Evolutionary conservation across 2,329 filamentous ascomycete species (phyloP).

Genomic region (Pseudogymnoascus sp.): DNA sequence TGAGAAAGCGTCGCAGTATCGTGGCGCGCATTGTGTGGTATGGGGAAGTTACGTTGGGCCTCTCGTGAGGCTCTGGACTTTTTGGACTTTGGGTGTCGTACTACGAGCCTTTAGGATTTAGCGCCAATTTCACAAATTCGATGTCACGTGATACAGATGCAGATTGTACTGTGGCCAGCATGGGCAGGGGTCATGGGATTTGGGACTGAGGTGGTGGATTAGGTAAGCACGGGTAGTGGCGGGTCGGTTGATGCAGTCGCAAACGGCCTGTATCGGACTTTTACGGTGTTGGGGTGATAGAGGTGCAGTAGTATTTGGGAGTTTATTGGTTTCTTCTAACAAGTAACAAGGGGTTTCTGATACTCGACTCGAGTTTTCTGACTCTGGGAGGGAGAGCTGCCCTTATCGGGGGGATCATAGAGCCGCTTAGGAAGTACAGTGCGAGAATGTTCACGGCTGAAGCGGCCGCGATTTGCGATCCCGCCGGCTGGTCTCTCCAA

Average conservation of each 20-base stretch:
- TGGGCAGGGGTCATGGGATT: not conserved
- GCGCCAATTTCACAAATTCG: not conserved
- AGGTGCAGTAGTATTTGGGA: not conserved
- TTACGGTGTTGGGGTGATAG: not conserved
- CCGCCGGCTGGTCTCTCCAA: not conserved
- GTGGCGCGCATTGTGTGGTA: constrained; percentile 8
- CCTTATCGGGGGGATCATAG: not conserved
- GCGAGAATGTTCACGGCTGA: not conserved
- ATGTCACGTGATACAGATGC: not conserved
- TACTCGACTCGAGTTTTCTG: not conserved
- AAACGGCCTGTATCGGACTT: not conserved
- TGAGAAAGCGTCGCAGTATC: constrained; percentile 20
- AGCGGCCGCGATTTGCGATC: not conserved
- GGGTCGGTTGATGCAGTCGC: not conserved
- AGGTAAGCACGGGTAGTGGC: not conserved
- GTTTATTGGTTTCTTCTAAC: not conserved
- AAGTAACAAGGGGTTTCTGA: not conserved
- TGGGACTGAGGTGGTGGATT: not conserved
- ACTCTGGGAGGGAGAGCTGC: not conserved
- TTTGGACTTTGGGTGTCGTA: not conserved
- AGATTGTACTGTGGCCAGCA: not conserved
- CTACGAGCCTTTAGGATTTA: not conserved
- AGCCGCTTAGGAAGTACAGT: not conserved
- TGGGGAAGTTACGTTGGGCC: not conserved
- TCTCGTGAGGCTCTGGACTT: constrained; percentile 5